These are phyloP conservation scores for Auriscalpium microsporum DNA, from an alignment of 768 basidiomycete species.

Conservation along the genomic window DNA sequence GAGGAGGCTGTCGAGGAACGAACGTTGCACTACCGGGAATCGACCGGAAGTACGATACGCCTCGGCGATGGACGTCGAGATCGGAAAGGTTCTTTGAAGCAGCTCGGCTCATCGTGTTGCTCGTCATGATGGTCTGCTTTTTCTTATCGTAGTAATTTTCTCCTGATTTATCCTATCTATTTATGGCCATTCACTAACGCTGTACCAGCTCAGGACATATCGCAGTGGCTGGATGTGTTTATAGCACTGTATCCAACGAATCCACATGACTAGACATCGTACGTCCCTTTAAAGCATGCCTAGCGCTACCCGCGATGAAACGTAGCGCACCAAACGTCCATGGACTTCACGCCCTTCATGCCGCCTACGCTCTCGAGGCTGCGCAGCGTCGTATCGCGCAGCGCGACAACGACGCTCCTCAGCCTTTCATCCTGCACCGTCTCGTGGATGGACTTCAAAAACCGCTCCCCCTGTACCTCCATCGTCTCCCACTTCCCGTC, in stretches of 20 bases:
- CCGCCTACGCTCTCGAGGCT: conserved; percentile 6
- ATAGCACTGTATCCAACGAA: no score
- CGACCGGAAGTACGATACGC: conserved; percentile 7
- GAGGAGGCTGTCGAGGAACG: conserved; percentile 49
- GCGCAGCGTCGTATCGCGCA: conserved; percentile 22
- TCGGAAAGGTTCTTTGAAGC: not conserved
- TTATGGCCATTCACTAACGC: no score
- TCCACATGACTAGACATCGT: no score
- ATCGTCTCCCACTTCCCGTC: conserved; percentile 31
- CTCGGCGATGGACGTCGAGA: not conserved
- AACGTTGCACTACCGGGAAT: conserved; percentile 32
- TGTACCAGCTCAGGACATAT: no score
- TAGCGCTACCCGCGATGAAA: conserved; percentile 12
- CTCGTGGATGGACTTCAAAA: conserved; percentile 19
- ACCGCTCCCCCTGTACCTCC: conserved; percentile 16
- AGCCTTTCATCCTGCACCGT: conserved; percentile 25
- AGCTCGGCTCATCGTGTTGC: not conserved
- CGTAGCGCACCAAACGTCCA: conserved; percentile 27
- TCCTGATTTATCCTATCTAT: no score
- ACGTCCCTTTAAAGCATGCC: no score
- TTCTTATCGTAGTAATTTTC: no score
- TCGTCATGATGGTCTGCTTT: not conserved
- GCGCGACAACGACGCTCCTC: conserved; percentile 23
- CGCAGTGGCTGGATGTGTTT: no score
- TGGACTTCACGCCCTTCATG: conserved; percentile 16